Evolutionary conservation across 2,329 filamentous ascomycete species (phyloP).

Genomic region (Tolypocladium inflatum): DNA sequence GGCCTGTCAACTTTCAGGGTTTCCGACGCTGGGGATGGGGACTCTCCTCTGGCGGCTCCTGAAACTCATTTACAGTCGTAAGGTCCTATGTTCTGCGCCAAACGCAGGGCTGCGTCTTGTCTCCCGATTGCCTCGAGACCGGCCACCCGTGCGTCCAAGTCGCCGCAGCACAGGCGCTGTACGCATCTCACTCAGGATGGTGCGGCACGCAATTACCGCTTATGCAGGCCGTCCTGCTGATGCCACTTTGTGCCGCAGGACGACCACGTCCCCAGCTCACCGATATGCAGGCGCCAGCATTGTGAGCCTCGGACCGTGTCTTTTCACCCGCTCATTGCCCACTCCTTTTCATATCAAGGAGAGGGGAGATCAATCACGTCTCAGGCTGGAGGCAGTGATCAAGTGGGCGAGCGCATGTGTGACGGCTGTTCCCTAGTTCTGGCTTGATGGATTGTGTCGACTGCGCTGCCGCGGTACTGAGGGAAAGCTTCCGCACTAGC

Average conservation of each 20-base stretch:
- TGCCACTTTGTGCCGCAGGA: background rate
- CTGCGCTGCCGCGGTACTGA: too few species aligned
- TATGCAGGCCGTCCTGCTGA: background rate
- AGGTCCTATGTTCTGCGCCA: background rate
- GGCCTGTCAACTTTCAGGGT: background rate
- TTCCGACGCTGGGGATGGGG: background rate
- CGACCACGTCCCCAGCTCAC: conserved; percentile 1
- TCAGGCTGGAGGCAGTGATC: background rate
- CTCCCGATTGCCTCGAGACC: background rate
- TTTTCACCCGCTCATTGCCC: background rate
- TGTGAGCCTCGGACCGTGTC: background rate
- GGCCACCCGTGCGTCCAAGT: background rate
- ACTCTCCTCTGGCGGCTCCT: background rate
- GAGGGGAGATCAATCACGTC: too few species aligned
- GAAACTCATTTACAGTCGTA: background rate
- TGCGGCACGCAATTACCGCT: background rate
- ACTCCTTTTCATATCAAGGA: background rate
- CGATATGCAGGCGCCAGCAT: background rate
- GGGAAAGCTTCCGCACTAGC: too few species aligned
- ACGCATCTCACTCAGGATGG: background rate
- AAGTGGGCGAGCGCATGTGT: background rate
- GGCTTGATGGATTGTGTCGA: too few species aligned
- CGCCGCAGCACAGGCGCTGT: background rate
- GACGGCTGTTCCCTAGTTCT: too few species aligned
- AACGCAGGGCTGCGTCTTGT: too few species aligned